A percentile compares a stretch with the other conserved stretches of the same genome.
These are phyloP conservation scores for Pythium dissotocum DNA, from an alignment of 352 stramenopile genomes.

Conservation along the genomic window DNA sequence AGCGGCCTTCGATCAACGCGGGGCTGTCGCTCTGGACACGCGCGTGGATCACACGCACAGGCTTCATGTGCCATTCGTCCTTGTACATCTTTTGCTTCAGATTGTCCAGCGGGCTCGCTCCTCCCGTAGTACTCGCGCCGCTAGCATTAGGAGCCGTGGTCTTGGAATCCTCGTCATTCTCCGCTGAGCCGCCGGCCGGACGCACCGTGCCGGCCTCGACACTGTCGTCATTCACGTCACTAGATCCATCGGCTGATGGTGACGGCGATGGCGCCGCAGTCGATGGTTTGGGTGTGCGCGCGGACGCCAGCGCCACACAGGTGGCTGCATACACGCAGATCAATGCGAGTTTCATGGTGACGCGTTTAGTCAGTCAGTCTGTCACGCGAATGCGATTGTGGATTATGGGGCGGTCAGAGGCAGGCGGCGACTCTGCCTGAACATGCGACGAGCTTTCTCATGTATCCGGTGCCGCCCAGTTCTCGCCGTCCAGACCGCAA, in stretches of 20 bases:
- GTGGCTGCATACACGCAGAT: conserved; percentile 19
- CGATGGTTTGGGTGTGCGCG: conserved; percentile 3
- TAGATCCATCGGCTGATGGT: conserved; percentile 7
- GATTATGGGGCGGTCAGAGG: background rate
- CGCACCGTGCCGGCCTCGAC: conserved; percentile 18
- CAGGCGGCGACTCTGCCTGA: background rate
- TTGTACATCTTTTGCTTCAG: conserved; percentile 29
- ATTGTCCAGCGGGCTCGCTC: conserved; percentile 21
- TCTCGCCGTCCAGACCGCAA: background rate
- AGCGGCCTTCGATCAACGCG: conserved; percentile 53
- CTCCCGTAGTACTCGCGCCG: background rate
- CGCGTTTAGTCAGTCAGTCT: background rate
- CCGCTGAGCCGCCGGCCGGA: background rate
- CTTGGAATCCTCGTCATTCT: background rate
- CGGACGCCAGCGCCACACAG: conserved; percentile 6
- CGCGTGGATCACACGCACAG: conserved; percentile 65
- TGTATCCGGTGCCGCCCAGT: conserved; percentile 1
- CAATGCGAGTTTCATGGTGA: conserved; percentile 24
- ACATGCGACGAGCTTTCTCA: background rate
- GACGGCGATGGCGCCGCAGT: background rate
- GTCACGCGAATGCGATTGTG: background rate
- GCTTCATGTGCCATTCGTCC: conserved; percentile 64
- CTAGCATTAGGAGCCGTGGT: background rate
- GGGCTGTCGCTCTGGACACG: conserved; percentile 78
- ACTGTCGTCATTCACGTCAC: background rate